Conservation (phyloP, 2,329 filamentous ascomycete species). For the Hypoxylon sp. region DNA sequence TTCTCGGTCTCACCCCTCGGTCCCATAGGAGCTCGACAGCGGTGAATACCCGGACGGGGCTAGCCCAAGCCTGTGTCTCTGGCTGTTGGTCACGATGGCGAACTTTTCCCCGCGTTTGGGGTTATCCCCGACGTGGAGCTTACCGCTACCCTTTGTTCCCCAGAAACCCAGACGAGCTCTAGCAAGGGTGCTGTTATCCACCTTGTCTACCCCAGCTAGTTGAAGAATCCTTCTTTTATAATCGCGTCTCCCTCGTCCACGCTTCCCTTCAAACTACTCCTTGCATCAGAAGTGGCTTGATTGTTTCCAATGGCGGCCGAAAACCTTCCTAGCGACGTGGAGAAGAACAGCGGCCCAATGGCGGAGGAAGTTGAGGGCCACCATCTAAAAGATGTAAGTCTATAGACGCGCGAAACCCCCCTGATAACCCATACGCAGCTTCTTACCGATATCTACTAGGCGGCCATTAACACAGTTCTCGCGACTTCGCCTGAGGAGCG, state of each 20-base stretch:
- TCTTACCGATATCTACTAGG: slow-evolving; percentile 24
- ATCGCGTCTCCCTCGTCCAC: slow-evolving; percentile 11
- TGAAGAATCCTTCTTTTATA: slow-evolving; percentile 25
- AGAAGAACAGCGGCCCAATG: slow-evolving; percentile 46
- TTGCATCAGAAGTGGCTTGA: slow-evolving; percentile 13
- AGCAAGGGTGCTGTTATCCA: slow-evolving; percentile 29
- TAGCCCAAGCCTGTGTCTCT: slow-evolving; percentile 14
- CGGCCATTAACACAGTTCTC: slow-evolving; percentile 20
- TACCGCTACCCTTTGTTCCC: slow-evolving; percentile 31
- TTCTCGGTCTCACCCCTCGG: slow-evolving; percentile 27
- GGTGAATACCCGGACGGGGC: slow-evolving; percentile 16
- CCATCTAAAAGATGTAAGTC: slow-evolving; percentile 40
- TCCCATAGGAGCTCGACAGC: slow-evolving; percentile 20
- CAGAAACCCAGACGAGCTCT: slow-evolving; percentile 8
- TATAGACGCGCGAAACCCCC: not conserved
- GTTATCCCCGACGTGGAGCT: slow-evolving; percentile 21
- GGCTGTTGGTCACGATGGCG: slow-evolving; percentile 38
- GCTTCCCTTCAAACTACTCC: slow-evolving; percentile 3
- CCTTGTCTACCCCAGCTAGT: slow-evolving; percentile 18
- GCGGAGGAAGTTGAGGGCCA: slow-evolving; percentile 45
- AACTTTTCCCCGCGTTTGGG: slow-evolving; percentile 39
- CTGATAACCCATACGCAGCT: not conserved
- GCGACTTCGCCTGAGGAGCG: slow-evolving; percentile 43
- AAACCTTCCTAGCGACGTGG: slow-evolving; percentile 42
- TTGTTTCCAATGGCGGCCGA: slow-evolving; percentile 46